Base-by-base conservation (phyloP, 257 asterid genomes). In the Rehmannia glutinosa region DNA sequence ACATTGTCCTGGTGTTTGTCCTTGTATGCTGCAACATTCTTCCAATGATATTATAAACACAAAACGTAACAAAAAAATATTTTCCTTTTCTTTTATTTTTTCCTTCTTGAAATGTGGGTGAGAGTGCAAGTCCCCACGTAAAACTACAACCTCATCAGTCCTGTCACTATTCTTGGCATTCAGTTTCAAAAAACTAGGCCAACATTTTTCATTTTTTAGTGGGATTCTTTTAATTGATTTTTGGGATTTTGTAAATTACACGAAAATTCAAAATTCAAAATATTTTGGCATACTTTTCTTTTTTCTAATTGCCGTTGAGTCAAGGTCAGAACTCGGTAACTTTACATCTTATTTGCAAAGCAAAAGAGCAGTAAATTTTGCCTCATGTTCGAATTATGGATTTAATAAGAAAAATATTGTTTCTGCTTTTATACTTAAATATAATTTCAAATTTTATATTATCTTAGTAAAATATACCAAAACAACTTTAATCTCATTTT, bases 21-120 rank as follows among this genome's bases (percentile, higher is more conserved):
- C 46, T 76, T 57, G 70, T 52, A 56, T 55, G 84, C 80, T 58
- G 78, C 81, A 78, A 84, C 85, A 86, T 80, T 86, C 87, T 80
- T 80, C 78, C 81, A 42, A 68, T 39, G 76, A 76, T 67, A 62
- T 75, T 76, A 66, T 77, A 61, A 21, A 66, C 54, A 45, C 42
- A 30, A 6, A 53, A 30, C 23, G 35, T 9, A 55, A 51, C 47
- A 35, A 33, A n/a, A n/a, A n/a, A n/a, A n/a, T n/a, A n/a, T n/a
- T 8, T 68, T 28, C 5, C 10, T 42, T 53, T 50, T 1, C 0
- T 28, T 50, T 50, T 50, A 12, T 5, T 57, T 59, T 5, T 23
- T 58, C 4, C 41, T n/a, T 20, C 12, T 49, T 1, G 51, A 56
- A 41, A 77, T 70, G 52, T 74, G 69, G 68, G 63, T 49, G 57